Conservation (phyloP, 2,329 filamentous ascomycete species). For the Botrytis sinoallii region DNA sequence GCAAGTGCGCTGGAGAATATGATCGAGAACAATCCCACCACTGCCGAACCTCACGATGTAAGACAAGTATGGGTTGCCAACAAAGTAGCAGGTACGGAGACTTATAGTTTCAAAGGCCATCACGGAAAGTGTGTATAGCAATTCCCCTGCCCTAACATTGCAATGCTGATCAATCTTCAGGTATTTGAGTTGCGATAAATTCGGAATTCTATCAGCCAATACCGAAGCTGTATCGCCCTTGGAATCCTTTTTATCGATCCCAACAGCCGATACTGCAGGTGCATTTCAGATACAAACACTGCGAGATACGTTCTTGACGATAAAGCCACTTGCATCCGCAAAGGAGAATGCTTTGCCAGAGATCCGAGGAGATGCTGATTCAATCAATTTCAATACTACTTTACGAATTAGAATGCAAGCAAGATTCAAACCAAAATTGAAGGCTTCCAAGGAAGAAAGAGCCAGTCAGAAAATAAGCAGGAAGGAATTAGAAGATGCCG, state of each 20-base stretch:
- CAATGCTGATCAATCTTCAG: constrained; percentile 42
- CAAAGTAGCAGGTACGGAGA: constrained; percentile 75
- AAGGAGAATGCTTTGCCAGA: constrained; percentile 54
- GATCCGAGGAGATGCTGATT: constrained; percentile 72
- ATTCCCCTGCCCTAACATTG: not conserved
- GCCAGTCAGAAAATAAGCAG: constrained; percentile 80
- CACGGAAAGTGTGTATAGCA: constrained; percentile 66
- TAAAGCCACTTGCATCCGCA: constrained; percentile 50
- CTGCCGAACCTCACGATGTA: constrained; percentile 91
- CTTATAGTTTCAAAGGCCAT: constrained; percentile 82
- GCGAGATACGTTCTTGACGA: constrained; percentile 66
- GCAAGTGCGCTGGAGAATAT: constrained; percentile 80
- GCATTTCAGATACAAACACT: constrained; percentile 74
- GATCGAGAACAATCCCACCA: constrained; percentile 75
- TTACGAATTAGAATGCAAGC: constrained; percentile 91
- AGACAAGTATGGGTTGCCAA: constrained; percentile 94
- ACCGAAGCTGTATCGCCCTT: constrained; percentile 79
- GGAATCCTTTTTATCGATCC: constrained; percentile 73
- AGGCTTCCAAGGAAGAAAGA: constrained; percentile 78
- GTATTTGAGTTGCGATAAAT: constrained; percentile 82
- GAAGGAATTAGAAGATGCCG: constrained; percentile 78
- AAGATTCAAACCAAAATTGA: constrained; percentile 81
- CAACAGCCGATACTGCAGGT: constrained; percentile 61
- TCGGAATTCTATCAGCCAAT: constrained; percentile 72
- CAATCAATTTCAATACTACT: constrained; percentile 65